These are phyloP conservation scores for Exophiala spinifera DNA, from an alignment of 2,329 filamentous ascomycete species.

Conservation along the genomic window DNA sequence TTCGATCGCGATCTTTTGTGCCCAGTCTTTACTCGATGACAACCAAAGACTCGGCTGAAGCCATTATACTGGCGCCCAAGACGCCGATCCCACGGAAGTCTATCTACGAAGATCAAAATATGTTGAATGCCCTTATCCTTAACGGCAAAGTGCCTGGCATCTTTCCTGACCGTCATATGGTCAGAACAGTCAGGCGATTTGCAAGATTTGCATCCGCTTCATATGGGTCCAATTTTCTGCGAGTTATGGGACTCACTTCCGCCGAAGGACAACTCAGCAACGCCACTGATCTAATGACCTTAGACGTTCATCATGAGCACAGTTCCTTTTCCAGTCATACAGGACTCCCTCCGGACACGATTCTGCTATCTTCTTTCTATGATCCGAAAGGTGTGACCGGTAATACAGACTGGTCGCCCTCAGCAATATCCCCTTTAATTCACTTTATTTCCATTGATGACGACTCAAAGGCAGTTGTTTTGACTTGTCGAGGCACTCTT, in stretches of 20 bases:
- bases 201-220: constrained; percentile 48
- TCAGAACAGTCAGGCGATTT: constrained; percentile 46
- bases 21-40: constrained; percentile 48
- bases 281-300: constrained; percentile 32
- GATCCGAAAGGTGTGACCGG: constrained; percentile 64
- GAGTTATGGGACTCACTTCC: constrained; percentile 43
- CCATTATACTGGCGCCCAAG: constrained; percentile 40
- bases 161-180: constrained; percentile 46
- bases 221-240: constrained; percentile 46
- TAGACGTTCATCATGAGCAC: constrained; percentile 42
- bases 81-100: constrained; percentile 41
- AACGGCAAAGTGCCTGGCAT: constrained; percentile 45
- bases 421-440: constrained; percentile 63
- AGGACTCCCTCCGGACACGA: constrained; percentile 44
- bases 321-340: constrained; percentile 46
- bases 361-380: constrained; percentile 66
- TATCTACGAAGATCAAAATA: constrained; percentile 46
- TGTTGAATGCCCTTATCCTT: constrained; percentile 42
- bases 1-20: constrained; percentile 39
- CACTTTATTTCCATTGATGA: constrained; percentile 72
- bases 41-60: constrained; percentile 42
- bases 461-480: constrained; percentile 66
- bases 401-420: constrained; percentile 51
- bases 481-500: constrained; percentile 69
- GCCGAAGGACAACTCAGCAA: constrained; percentile 29